Base-by-base conservation (phyloP, 2,329 filamentous ascomycete genomes). In the Scleromitrula shiraiana region DNA sequence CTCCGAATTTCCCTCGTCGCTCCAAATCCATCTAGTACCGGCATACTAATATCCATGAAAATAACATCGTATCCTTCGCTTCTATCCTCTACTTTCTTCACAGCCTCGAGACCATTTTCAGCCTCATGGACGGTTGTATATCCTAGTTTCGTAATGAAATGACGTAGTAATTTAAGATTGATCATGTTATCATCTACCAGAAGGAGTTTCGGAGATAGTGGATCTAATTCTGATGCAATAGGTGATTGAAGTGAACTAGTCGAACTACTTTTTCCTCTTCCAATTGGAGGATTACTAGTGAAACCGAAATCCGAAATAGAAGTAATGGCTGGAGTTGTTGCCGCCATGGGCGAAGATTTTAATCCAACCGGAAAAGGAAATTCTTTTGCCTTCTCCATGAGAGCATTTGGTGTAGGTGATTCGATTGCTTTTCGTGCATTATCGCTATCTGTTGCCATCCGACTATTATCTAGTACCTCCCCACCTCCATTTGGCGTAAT, bases 41-140 rank as follows among this genome's bases (percentile, higher is more conserved):
- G 76, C 76, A 79, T 79, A 5, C 58, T 59, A 67, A 72, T 69
- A 53, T 79, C 76, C 69, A 73, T 65, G 26, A 65, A 67, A 2
- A 76, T 67, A 35, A 74, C 66, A 32, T 69, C 67, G 41, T 68
- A 70, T 0, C 62, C 56, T 38, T 69, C 64, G 2, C 55, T 50
- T 3, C 59, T 52, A 7, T 55, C 54, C 36, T 69, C 62, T 49
- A 70, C 72, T 24, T 60, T 61, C 6, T 71, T 61, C 0, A 76
- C 67, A 2, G 74, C 74, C 56, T 75, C 67, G 1, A 69, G 63
- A 6, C 74, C 74, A 52, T 76, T 68, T 19, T 59, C 60, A 1
- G 73, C 74, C 12, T 67, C 67, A n/a, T 65, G 62, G 14, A 67
- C 63, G 4, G 63, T 61, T n/a, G 61, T 56, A 23, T 69, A 68